Evolutionary conservation across 331 rosid species (phyloP), one percentile per base, ranked within the genome.

Genomic region (Rhamnella rubrinervis): DNA sequence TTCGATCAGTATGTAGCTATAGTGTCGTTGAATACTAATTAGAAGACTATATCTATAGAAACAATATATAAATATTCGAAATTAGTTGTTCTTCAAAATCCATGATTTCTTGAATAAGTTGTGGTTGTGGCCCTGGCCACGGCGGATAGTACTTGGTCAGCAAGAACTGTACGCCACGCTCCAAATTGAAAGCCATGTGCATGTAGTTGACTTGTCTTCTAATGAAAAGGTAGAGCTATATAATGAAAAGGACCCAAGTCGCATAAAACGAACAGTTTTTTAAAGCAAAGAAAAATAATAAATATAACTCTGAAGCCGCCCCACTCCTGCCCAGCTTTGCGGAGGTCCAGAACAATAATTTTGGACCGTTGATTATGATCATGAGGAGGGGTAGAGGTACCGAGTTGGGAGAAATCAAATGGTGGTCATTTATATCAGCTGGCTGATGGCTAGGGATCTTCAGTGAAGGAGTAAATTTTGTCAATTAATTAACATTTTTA

Each of bases 91-190:
- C n/a, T n/a, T n/a, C n/a, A n/a, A n/a, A n/a, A n/a, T n/a, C n/a
- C n/a, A n/a, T n/a, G n/a, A n/a, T n/a, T n/a, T n/a, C n/a, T n/a
- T n/a, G n/a, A n/a, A n/a, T n/a, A n/a, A n/a, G n/a, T n/a, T n/a
- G n/a, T n/a, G n/a, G n/a, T 21, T 75, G 73, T n/a, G n/a, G n/a
- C n/a, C n/a, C n/a, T 63, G 86, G 83, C n/a, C 81, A 82, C 9
- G 76, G 75, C 0, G 86, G 86, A 59, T 82, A 82, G 0, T 66
- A 31, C 17, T 82, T 82, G 37, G 75, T 77, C 14, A 26, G 21
- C 10, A 82, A 51, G 4, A 66, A 18, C 49, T 63, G 82, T 21
- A 72, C 67, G 17, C 78, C 31, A 12, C 75, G 63, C 2, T 82
- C 86, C 15, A 63, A 10, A 60, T 78, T 63, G 57, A 62, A 17